phyloP scores from a whole-genome alignment of 768 basidiomycete genomes.

The Boletus pseudo-olivaceus region DNA sequence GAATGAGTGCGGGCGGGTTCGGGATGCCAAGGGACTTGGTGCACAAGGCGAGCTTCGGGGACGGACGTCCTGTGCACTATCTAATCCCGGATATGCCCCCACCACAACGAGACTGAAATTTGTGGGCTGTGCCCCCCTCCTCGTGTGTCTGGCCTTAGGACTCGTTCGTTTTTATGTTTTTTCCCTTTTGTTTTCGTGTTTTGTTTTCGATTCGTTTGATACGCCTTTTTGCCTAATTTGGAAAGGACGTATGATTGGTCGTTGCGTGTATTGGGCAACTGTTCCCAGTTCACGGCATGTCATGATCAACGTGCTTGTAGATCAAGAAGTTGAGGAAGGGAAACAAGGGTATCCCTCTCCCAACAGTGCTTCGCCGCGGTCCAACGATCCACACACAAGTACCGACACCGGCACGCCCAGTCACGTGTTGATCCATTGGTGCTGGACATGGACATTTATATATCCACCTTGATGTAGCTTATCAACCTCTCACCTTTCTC shows the following conservation, averaged over 20 bases:
- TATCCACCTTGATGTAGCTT: conserved; percentile 17
- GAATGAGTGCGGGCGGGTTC: conserved; percentile 4
- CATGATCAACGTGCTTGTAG: background rate
- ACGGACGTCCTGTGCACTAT: conserved; percentile 49
- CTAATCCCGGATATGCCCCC: conserved; percentile 58
- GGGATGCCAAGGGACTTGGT: conserved; percentile 23
- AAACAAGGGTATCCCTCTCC: background rate
- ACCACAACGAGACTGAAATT: conserved; percentile 26
- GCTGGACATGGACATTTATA: conserved; percentile 5
- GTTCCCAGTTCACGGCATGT: conserved; percentile 4
- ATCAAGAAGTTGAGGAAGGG: background rate
- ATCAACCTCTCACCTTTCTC: no score
- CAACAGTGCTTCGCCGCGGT: background rate
- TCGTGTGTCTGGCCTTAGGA: background rate
- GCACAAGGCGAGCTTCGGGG: conserved; percentile 46
- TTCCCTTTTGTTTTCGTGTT: background rate
- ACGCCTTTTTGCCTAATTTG: background rate
- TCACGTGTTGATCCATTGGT: conserved; percentile 5
- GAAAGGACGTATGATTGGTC: background rate
- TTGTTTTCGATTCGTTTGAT: conserved; percentile 6
- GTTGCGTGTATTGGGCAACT: background rate
- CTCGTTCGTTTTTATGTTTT: background rate
- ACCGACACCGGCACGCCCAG: background rate
- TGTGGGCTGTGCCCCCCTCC: background rate
- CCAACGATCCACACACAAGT: background rate